Conservation (phyloP, 768 basidiomycete genomes). For the Suillus placidus region DNA sequence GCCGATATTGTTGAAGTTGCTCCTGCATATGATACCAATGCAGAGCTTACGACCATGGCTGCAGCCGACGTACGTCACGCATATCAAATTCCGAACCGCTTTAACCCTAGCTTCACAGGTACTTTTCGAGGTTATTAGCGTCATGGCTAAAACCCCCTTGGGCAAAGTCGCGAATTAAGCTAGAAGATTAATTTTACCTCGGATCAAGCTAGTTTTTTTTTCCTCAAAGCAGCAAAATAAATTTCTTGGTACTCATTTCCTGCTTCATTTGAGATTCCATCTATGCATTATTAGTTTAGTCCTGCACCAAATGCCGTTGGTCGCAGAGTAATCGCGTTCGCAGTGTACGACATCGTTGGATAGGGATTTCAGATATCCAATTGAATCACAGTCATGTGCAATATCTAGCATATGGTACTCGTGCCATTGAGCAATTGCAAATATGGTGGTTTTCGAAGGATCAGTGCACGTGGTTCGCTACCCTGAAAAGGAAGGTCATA, state of each 20-base stretch:
- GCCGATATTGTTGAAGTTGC: conserved; percentile 87
- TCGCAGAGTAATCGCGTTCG: background rate
- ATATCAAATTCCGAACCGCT: conserved; percentile 8
- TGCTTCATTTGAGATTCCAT: background rate
- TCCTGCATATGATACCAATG: conserved; percentile 75
- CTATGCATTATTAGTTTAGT: conserved; percentile 3
- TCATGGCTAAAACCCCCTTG: conserved; percentile 80
- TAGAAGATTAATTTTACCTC: background rate
- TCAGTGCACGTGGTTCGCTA: background rate
- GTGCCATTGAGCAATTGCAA: background rate
- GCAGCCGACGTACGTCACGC: conserved; percentile 55
- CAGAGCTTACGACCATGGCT: conserved; percentile 64
- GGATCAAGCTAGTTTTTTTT: background rate
- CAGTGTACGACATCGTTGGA: background rate
- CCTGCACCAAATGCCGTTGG: background rate
- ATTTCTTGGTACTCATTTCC: background rate
- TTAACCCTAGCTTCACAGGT: conserved; percentile 47
- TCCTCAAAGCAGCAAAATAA: background rate
- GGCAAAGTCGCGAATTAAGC: conserved; percentile 50
- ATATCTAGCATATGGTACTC: background rate
- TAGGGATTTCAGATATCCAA: background rate
- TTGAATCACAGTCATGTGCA: background rate
- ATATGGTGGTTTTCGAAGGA: background rate
- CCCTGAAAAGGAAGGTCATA: background rate
- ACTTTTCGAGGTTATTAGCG: conserved; percentile 72